Percentiles rank a stretch among this genome's conserved stretches.
Conservation (phyloP, 192 early-diverging fungal genomes). For the Coemansia guatemalensis region DNA sequence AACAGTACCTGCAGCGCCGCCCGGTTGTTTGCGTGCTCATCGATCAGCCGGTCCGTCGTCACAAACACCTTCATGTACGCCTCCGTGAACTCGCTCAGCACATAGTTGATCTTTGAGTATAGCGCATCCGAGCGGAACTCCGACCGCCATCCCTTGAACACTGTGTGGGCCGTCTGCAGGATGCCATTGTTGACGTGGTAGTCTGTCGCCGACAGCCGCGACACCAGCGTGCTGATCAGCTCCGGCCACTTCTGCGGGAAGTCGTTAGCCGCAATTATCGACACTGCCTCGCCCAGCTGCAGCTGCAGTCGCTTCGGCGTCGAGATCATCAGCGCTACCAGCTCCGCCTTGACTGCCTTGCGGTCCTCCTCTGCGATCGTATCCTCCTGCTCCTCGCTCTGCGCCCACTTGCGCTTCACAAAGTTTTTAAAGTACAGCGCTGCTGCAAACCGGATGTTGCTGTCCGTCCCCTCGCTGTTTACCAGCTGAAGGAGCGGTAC, state of each 20-base stretch:
- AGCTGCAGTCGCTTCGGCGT: slow-evolving; percentile 77
- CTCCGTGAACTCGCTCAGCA: slow-evolving; percentile 79
- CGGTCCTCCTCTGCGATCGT: slow-evolving; percentile 62
- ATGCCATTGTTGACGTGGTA: slow-evolving; percentile 87
- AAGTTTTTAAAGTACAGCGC: slow-evolving; percentile 97
- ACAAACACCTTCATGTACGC: slow-evolving; percentile 83
- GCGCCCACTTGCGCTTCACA: slow-evolving; percentile 83
- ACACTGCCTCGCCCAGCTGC: slow-evolving; percentile 91
- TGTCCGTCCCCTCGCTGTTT: slow-evolving; percentile 57
- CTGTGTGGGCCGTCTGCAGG: slow-evolving; percentile 92
- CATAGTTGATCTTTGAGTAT: slow-evolving; percentile 89
- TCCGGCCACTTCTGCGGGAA: slow-evolving; percentile 89
- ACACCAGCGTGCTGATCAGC: slow-evolving; percentile 76
- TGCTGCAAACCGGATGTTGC: slow-evolving; percentile 71
- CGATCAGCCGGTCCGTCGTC: slow-evolving; percentile 79
- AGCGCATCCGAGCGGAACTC: slow-evolving; percentile 77
- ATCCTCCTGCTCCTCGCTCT: slow-evolving; percentile 44
- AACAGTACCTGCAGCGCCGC: slow-evolving; percentile 68
- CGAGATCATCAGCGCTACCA: slow-evolving; percentile 85
- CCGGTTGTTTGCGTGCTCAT: slow-evolving; percentile 61
- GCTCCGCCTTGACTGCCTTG: slow-evolving; percentile 73
- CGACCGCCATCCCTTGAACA: slow-evolving; percentile 91
- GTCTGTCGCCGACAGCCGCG: slow-evolving; percentile 73
- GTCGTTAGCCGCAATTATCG: slow-evolving; percentile 88
- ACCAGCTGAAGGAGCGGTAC: slow-evolving; percentile 77